These are phyloP conservation scores for Chrysosporium queenslandicum DNA, from an alignment of 2,329 filamentous ascomycete genomes.

Conservation along the genomic window DNA sequence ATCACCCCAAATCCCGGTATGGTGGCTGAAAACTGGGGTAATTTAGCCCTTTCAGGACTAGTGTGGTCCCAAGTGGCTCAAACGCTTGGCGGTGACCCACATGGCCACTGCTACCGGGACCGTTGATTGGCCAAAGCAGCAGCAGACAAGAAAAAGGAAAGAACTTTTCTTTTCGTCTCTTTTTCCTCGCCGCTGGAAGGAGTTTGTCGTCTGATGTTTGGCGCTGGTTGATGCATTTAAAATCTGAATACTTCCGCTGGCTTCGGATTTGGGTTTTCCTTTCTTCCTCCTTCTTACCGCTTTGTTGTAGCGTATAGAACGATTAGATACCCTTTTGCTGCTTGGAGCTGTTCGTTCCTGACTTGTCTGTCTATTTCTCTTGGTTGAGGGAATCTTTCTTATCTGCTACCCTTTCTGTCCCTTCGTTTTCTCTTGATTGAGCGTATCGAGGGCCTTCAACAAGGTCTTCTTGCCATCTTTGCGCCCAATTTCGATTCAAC, in stretches of 20 bases:
- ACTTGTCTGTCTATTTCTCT: neutral
- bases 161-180: neutral
- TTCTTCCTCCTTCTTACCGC: no score
- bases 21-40: conserved; percentile 3
- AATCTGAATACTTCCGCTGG: neutral
- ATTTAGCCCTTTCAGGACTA: conserved; percentile 3
- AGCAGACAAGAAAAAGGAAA: neutral
- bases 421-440: neutral
- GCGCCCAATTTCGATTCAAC: conserved; percentile 1
- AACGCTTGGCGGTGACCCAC: neutral
- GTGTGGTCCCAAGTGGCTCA: neutral
- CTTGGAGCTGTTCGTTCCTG: no score
- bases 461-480: conserved; percentile 5
- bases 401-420: neutral
- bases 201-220: neutral
- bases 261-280: no score
- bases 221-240: neutral
- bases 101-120: neutral
- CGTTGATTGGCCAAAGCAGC: neutral
- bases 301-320: no score
- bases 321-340: no score
- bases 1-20: no score
- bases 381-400: neutral
- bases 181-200: neutral
- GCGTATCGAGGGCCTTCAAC: conserved; percentile 7